Evolutionary conservation across 805 yeast genomes (phyloP).

Genomic region (Cyberlindnera japonica): DNA sequence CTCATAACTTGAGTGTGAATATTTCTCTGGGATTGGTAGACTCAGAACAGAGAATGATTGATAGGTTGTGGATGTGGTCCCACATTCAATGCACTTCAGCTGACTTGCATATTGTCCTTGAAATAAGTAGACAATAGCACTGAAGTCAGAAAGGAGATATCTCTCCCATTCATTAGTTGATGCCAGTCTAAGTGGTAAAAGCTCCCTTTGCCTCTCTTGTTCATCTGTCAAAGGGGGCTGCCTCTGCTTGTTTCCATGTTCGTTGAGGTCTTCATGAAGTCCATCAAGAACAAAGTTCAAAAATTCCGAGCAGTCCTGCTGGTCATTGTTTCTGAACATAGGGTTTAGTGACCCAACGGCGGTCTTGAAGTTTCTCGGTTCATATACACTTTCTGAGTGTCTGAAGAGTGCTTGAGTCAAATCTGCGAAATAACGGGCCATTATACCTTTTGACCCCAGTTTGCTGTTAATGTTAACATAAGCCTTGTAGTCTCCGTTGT

Average conservation of each 20-base stretch:
- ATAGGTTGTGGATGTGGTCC: slow-evolving; percentile 77
- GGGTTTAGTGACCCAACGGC: slow-evolving; percentile 64
- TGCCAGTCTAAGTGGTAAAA: slow-evolving; percentile 71
- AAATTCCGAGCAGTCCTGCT: slow-evolving; percentile 86
- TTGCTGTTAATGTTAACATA: slow-evolving; percentile 70
- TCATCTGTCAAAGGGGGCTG: slow-evolving; percentile 58
- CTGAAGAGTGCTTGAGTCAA: slow-evolving; percentile 53
- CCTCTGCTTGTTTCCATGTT: slow-evolving; percentile 52
- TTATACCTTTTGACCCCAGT: slow-evolving; percentile 76
- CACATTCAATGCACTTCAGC: slow-evolving; percentile 68
- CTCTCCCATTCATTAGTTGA: slow-evolving; percentile 92
- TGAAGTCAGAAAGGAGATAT: slow-evolving; percentile 72
- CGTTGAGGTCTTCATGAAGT: slow-evolving; percentile 79
- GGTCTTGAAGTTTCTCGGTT: slow-evolving; percentile 60
- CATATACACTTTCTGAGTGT: slow-evolving; percentile 44
- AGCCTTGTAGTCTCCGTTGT: slow-evolving; percentile 54
- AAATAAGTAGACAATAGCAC: slow-evolving; percentile 74
- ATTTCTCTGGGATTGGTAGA: slow-evolving; percentile 66
- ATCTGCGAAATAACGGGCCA: slow-evolving; percentile 65
- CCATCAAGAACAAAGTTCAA: slow-evolving; percentile 70
- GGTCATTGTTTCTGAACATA: slow-evolving; percentile 63
- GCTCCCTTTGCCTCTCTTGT: slow-evolving; percentile 72
- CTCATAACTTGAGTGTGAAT: slow-evolving; percentile 25
- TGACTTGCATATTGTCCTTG: slow-evolving; percentile 89
- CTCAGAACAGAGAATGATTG: slow-evolving; percentile 78